Percentiles rank a stretch among this genome's conserved stretches.
phyloP scores from a whole-genome alignment of 495 filamentous ascomycete species.

The Xanthoparmelia taractica region DNA sequence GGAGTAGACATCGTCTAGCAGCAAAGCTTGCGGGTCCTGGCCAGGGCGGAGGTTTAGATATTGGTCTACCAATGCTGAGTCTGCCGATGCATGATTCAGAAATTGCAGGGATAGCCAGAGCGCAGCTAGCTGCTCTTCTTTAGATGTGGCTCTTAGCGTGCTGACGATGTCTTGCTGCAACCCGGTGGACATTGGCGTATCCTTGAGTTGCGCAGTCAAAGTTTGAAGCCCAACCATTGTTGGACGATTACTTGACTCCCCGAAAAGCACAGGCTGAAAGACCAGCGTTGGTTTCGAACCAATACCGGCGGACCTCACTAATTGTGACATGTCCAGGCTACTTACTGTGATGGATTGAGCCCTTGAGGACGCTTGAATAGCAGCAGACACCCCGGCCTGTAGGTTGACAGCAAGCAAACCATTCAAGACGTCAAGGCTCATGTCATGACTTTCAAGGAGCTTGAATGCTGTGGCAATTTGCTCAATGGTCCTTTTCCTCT shows the following conservation, averaged over 20 bases:
- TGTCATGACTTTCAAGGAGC: slow-evolving; percentile 55
- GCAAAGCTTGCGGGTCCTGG: slow-evolving; percentile 41
- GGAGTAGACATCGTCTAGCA: slow-evolving; percentile 73
- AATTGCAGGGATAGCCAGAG: slow-evolving; percentile 79
- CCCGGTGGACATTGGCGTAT: slow-evolving; percentile 13
- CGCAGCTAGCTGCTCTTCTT: slow-evolving; percentile 53
- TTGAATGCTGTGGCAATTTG: slow-evolving; percentile 66
- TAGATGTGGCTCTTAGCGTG: slow-evolving; percentile 47
- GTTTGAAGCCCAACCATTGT: slow-evolving; percentile 47
- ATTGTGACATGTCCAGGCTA: slow-evolving; percentile 15
- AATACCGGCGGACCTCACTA: slow-evolving; percentile 7
- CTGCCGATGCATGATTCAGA: slow-evolving; percentile 44
- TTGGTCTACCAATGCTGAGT: slow-evolving; percentile 52
- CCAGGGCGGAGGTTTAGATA: slow-evolving; percentile 52
- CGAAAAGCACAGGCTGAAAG: slow-evolving; percentile 58
- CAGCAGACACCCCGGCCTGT: slow-evolving; percentile 40
- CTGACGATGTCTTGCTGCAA: slow-evolving; percentile 53
- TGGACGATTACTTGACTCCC: slow-evolving; percentile 55
- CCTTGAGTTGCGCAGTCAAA: slow-evolving; percentile 37
- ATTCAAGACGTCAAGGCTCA: slow-evolving; percentile 64
- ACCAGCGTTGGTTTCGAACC: slow-evolving; percentile 25
- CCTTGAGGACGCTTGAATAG: slow-evolving; percentile 30
- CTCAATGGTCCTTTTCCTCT: slow-evolving; percentile 62
- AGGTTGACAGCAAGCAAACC: slow-evolving; percentile 52
- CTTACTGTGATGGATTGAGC: slow-evolving; percentile 29